Base-by-base conservation (phyloP, 352 stramenopile species). In the Achlya hypogyna region DNA sequence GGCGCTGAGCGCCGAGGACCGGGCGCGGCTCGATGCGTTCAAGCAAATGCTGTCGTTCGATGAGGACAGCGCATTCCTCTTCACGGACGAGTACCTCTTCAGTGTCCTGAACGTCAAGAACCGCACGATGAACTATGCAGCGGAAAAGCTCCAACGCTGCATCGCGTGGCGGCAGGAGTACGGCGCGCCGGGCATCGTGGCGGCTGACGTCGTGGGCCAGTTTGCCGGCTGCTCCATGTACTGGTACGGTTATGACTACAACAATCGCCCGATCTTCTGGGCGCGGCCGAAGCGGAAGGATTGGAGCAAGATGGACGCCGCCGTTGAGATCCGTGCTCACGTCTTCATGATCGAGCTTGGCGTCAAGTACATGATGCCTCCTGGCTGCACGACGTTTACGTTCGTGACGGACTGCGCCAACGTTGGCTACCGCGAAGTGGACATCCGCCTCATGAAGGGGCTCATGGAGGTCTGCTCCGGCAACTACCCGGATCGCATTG, bases 211-310 rank as follows among this genome's bases (percentile, higher is more conserved):
- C 5, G 72, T 76, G 23, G 22, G 49, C 0, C 78, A 85, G 27
- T 63, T 88, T n/a, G 51, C 40, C 31, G 79, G 71, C 1, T 78
- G 77, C 4, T 85, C 70, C 31, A 86, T 88, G 75, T 88, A 88
- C 62, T 88, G 80, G 80, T 83, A 84, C 53, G 80, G 80, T 31
- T 88, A 87, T 66, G 80, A 88, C 65, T 84, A 78, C 49, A 67
- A 83, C 63, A 81, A 86, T 59, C 77, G 78, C 5, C 80, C 80
- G 18, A 84, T 88, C 65, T 71, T 88, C 31, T 88, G 78, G 80
- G 79, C 86, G 29, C 80, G 80, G 28, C 75, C 78, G 1, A 75
- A 74, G 22, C 59, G 84, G n/a, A 88, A 88, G 40, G 70, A 87
- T 66, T 87, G 78, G 78, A 62, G 56, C 28, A 75, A 72, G 29